Percentiles rank a stretch among this genome's conserved stretches.
These are phyloP conservation scores for Lactarius hatsudake DNA, from an alignment of 768 basidiomycete genomes.

Conservation along the genomic window DNA sequence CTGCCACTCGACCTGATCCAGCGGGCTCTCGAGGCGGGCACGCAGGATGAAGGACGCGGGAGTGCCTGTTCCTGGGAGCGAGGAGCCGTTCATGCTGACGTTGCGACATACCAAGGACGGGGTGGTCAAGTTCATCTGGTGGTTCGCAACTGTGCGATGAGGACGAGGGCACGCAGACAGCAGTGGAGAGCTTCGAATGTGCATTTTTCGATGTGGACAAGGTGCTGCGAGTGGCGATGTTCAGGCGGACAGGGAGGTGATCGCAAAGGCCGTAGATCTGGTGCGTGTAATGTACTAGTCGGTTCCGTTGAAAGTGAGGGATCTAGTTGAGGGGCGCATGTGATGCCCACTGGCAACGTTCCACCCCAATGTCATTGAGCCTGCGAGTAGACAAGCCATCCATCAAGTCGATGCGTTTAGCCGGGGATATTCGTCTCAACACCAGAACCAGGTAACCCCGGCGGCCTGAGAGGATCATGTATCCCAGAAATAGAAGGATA, in stretches of 20 bases:
- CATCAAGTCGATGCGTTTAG: no score
- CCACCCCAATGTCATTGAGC: no score
- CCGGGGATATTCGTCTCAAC: no score
- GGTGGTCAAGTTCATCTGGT: conserved; percentile 49
- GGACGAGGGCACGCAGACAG: conserved; percentile 29
- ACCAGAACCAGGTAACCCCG: no score
- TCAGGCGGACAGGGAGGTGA: conserved; percentile 22
- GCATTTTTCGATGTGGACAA: conserved; percentile 15
- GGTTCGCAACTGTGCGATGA: conserved; percentile 43
- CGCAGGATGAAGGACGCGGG: conserved; percentile 36
- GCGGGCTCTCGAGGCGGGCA: conserved; percentile 49
- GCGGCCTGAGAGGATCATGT: no score
- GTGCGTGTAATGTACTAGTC: conserved; percentile 14
- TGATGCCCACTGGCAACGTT: no score
- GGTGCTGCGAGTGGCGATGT: conserved; percentile 10
- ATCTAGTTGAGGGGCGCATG: no score
- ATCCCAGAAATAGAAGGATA: no score
- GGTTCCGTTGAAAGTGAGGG: not conserved
- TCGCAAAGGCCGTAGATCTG: conserved; percentile 13
- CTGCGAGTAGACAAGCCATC: no score
- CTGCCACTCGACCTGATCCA: conserved; percentile 52
- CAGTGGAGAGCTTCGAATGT: conserved; percentile 26
- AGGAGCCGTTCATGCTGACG: conserved; percentile 40
- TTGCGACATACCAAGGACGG: conserved; percentile 32
- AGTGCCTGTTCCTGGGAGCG: conserved; percentile 27